Evolutionary conservation across 2,329 filamentous ascomycete genomes (phyloP).

Genomic region (Penicillium palitans): DNA sequence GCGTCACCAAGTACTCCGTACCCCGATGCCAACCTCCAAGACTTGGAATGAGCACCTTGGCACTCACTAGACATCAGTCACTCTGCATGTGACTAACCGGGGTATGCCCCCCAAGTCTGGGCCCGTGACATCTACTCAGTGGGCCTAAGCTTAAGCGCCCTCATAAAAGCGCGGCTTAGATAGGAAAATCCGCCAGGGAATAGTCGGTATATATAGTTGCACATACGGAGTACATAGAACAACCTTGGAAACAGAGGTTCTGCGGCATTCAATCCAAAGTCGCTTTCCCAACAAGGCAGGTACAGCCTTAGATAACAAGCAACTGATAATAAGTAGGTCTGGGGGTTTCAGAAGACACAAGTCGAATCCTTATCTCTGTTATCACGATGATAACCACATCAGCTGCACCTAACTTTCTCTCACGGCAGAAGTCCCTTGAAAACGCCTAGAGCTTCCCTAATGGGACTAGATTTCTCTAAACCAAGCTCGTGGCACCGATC

Average conservation of each 20-base stretch:
- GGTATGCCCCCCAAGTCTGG: background rate
- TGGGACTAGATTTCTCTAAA: slow-evolving; percentile 21
- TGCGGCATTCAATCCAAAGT: background rate
- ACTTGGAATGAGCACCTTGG: background rate
- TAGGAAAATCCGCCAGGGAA: background rate
- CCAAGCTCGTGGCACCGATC: slow-evolving; percentile 22
- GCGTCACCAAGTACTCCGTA: too few species aligned
- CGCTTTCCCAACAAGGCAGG: background rate
- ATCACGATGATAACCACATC: slow-evolving; percentile 1
- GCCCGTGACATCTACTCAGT: background rate
- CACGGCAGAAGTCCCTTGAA: background rate
- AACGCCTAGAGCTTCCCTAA: slow-evolving; percentile 31
- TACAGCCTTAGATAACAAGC: background rate
- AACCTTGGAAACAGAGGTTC: background rate
- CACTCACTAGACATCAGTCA: background rate
- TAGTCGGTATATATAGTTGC: background rate
- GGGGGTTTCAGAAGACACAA: background rate
- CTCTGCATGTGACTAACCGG: background rate
- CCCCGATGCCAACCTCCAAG: background rate
- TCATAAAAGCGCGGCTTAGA: background rate
- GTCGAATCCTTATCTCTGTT: slow-evolving; percentile 4
- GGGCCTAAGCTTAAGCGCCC: background rate
- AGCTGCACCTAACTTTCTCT: background rate
- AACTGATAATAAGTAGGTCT: background rate
- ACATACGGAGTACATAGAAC: too few species aligned